Conservation (phyloP, 208 protist species). For the Eutreptiella sp. region DNA sequence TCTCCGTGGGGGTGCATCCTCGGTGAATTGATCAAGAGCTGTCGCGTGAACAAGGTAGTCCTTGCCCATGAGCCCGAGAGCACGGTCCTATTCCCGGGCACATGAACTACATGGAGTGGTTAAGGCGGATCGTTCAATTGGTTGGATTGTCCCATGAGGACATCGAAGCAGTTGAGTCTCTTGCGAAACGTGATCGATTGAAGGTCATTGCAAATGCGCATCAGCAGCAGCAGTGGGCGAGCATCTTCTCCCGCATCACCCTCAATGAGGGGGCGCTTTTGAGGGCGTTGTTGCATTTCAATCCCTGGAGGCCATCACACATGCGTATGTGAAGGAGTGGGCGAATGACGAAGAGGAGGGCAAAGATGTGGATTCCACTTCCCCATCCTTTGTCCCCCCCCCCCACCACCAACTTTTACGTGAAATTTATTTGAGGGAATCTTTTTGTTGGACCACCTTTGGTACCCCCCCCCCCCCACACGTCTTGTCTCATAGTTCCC, state of each 20-base stretch:
- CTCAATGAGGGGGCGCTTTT: slow-evolving; percentile 36
- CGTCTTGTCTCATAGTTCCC: no score
- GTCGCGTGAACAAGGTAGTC: neutral
- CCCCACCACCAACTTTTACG: no score
- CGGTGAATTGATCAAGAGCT: slow-evolving; percentile 62
- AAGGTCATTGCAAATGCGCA: neutral
- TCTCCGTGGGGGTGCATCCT: slow-evolving; percentile 87
- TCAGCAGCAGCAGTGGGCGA: neutral
- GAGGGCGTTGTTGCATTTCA: slow-evolving; percentile 41
- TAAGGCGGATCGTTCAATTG: slow-evolving; percentile 23
- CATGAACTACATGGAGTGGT: slow-evolving; percentile 23
- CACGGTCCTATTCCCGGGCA: slow-evolving; percentile 5
- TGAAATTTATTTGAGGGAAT: no score
- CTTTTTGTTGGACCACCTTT: no score
- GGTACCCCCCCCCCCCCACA: no score
- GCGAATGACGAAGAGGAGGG: no score
- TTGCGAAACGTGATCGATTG: neutral
- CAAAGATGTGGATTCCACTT: no score
- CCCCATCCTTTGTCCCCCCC: no score
- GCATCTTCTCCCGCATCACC: neutral
- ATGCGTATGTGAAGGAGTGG: slow-evolving; percentile 48
- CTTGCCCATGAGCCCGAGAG: slow-evolving; percentile 1
- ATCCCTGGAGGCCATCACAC: slow-evolving; percentile 40
- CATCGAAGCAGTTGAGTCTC: neutral
- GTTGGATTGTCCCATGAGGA: neutral